Conservation (phyloP, 176 grass and related monocot genomes). For the Carex pumila region DNA sequence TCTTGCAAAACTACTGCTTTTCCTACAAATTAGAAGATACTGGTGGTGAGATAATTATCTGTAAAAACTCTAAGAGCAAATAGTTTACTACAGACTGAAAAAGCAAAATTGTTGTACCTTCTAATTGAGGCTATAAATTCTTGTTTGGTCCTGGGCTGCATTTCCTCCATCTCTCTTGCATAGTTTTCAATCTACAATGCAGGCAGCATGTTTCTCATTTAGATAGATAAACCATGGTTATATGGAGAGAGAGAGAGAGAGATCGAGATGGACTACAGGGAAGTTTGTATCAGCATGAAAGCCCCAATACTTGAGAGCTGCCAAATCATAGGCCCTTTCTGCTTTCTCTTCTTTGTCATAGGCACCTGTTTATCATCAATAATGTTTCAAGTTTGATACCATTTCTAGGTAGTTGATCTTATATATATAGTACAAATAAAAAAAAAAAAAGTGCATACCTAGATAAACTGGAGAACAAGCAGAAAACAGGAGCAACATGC, state of each 20-base stretch:
- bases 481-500: conserved; percentile 5
- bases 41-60: conserved; percentile 11
- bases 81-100: neutral
- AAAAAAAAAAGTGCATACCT: conserved; percentile 34
- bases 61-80: neutral
- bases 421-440: neutral
- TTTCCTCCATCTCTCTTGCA: too few relatives aligned
- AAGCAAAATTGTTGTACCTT: too few relatives aligned
- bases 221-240: neutral
- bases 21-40: conserved; percentile 38
- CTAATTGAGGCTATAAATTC: too few relatives aligned
- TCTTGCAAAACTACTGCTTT: conserved; percentile 90
- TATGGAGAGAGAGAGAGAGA: neutral
- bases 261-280: conserved; percentile 29
- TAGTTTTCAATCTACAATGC: too few relatives aligned
- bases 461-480: conserved; percentile 60
- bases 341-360: conserved; percentile 92
- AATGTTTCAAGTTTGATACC: neutral
- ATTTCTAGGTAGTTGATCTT: neutral
- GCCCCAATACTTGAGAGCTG: conserved; percentile 92
- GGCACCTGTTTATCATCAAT: conserved; percentile 43
- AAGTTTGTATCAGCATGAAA: conserved; percentile 62
- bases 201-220: conserved; percentile 14
- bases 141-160: too few relatives aligned
- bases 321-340: conserved; percentile 85